Evolutionary conservation across 441 rosid genomes (phyloP), one percentile per base, ranked within the genome.

Genomic region (Populus hybrid): DNA sequence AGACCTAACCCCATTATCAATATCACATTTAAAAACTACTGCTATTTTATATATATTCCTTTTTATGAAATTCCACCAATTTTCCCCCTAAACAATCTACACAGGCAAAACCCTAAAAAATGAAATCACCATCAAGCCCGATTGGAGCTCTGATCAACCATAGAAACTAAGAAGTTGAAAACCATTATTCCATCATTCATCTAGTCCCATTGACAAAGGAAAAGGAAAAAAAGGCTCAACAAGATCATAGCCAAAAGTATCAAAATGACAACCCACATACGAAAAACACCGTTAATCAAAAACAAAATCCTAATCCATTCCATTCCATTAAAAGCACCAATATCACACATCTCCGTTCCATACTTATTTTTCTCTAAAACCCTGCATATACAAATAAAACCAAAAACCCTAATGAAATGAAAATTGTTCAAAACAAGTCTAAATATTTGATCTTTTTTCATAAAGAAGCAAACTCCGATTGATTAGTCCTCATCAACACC

Each of bases 401-500:
- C 26, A 8, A n/a, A 21, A 59, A 21, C 64, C 64, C 24, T 59
- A 59, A 59, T 59, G 64, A 21, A n/a, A 59, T 59, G 11, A n/a
- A 29, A 29, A 29, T 29, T 29, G 31, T 29, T 29, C 31, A 29
- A 29, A 29, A 29, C 31, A 29, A 29, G 4, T 9, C 64, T 8
- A n/a, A 59, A 59, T n/a, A 59, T 59, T n/a, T 7, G 0, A 59
- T 59, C 26, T 20, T 20, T 2, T 59, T 20, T 20, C 11, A 59
- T 7, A 59, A n/a, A 59, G 64, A 59, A 8, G 64, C 64, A 59
- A 59, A 2, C 64, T 59, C 12, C 4, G 70, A 67, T 42, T 10
- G 40, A 38, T 72, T 71, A 69, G 67, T 83, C 87, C 10, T 77
- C 28, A 59, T 84, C 86, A 16, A 86, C 76, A 9, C 71, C 81